Conservation (phyloP, 495 filamentous ascomycete species). For the Penicillium coprophilum region DNA sequence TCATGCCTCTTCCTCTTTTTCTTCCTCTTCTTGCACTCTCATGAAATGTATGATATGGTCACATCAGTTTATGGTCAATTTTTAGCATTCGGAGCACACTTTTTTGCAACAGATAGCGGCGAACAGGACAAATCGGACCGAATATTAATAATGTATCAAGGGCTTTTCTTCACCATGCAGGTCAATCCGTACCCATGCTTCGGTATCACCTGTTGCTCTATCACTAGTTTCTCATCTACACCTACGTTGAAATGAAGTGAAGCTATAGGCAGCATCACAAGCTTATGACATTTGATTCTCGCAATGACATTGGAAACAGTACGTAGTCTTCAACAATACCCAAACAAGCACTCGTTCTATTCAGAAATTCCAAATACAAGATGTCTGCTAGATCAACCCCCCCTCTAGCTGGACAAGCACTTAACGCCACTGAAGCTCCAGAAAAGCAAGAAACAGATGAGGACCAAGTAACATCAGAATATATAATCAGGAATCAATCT, state of each 20-base stretch:
- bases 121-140: neutral
- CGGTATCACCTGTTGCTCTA: neutral
- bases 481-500: neutral
- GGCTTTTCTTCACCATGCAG: neutral
- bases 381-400: neutral
- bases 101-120: neutral
- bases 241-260: neutral
- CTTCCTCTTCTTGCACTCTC: neutral
- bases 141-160: neutral
- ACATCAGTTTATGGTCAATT: constrained; percentile 2
- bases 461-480: neutral
- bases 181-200: neutral
- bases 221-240: neutral
- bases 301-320: neutral
- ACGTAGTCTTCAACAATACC: neutral
- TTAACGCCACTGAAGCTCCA: neutral
- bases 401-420: neutral
- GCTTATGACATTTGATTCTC: neutral
- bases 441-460: neutral
- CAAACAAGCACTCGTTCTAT: neutral
- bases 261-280: neutral
- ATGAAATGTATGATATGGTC: constrained; percentile 7
- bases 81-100: neutral
- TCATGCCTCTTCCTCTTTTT: too few species aligned
- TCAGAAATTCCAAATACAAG: neutral